These are phyloP conservation scores for Populus alba DNA, from an alignment of 345 rosid species.

Conservation along the genomic window DNA sequence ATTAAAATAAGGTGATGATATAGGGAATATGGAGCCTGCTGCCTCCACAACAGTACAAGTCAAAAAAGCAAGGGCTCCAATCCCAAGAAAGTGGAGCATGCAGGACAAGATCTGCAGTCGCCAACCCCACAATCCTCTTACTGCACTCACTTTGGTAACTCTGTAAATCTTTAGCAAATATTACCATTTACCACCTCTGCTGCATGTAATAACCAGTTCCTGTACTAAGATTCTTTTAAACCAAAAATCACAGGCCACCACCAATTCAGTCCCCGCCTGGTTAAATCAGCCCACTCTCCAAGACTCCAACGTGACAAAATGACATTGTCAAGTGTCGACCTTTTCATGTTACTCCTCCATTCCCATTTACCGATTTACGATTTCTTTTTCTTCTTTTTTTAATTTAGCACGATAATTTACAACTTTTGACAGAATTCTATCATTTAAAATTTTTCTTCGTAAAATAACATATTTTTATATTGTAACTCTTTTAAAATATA, in stretches of 20 bases:
- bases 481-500: too few relatives aligned
- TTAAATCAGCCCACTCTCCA: background rate
- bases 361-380: background rate
- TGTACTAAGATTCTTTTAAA: too few relatives aligned
- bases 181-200: background rate
- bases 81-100: slow-evolving; percentile 14
- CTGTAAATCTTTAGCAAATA: background rate
- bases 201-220: background rate
- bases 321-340: background rate
- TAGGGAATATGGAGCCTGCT: background rate
- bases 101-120: background rate
- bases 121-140: background rate
- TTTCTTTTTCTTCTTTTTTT: too few relatives aligned
- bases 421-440: too few relatives aligned
- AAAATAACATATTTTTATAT: too few relatives aligned
- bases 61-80: background rate
- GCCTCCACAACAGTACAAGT: background rate
- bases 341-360: background rate
- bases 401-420: too few relatives aligned
- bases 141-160: background rate
- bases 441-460: too few relatives aligned
- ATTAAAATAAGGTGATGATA: too few relatives aligned
- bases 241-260: background rate
- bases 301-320: background rate
- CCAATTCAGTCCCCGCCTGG: background rate